A percentile compares a stretch with the other conserved stretches of the same genome.
Conservation (phyloP, 2,329 filamentous ascomycete species). For the Colletotrichum cuscutae region DNA sequence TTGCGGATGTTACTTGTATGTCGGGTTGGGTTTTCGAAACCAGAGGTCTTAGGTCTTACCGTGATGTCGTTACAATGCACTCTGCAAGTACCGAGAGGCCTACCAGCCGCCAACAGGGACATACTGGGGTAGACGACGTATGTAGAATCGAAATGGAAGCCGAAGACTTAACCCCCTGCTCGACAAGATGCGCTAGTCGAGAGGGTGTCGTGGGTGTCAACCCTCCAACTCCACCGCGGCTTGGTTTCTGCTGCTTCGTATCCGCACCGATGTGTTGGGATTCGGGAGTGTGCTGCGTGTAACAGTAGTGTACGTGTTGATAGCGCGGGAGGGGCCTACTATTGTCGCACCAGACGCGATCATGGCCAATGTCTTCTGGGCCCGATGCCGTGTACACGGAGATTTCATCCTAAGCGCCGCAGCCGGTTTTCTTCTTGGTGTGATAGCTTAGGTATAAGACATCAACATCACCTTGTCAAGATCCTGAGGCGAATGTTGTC, state of each 20-base stretch:
- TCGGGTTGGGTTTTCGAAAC: too few relatives aligned
- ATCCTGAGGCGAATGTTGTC: neutral
- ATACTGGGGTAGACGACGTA: slow-evolving; percentile 12
- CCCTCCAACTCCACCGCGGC: slow-evolving; percentile 14
- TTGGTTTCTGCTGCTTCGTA: slow-evolving; percentile 29
- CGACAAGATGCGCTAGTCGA: slow-evolving; percentile 7
- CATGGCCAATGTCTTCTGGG: neutral
- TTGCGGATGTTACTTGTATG: neutral
- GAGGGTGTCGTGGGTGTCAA: neutral
- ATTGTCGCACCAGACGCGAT: neutral
- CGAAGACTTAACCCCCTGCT: slow-evolving; percentile 1
- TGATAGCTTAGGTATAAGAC: neutral
- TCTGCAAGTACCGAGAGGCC: slow-evolving; percentile 12
- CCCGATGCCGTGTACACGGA: neutral
- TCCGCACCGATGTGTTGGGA: slow-evolving; percentile 23
- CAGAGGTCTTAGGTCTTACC: too few relatives aligned
- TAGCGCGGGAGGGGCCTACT: slow-evolving; percentile 11
- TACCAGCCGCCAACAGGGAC: neutral
- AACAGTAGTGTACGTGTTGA: neutral
- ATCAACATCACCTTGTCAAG: slow-evolving; percentile 2
- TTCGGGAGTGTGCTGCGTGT: neutral
- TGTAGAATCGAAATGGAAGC: slow-evolving; percentile 17
- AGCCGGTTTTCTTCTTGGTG: neutral
- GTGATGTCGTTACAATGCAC: neutral
- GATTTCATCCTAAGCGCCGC: neutral